Evolutionary conservation across 805 yeast genomes (phyloP).

Genomic region (Alloascoidea hylecoeti): DNA sequence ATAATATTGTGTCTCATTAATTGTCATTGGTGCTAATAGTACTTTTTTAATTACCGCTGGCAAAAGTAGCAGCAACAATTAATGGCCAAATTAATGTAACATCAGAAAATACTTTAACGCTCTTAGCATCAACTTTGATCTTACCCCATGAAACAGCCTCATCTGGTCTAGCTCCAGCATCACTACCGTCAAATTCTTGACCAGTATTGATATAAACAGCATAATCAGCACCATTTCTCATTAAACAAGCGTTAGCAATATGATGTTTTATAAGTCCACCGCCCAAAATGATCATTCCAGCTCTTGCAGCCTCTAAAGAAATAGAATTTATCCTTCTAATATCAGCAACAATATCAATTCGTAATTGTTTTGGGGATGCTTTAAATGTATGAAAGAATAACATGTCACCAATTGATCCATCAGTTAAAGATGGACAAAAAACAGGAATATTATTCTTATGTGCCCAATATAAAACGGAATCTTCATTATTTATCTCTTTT

Average conservation of each 20-base stretch:
- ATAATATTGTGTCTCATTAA: too few species aligned
- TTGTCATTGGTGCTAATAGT: too few species aligned
- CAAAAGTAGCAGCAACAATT: constrained; percentile 96
- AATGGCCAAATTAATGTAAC: constrained; percentile 91
- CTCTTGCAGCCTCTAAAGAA: constrained; percentile 88
- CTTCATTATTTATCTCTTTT: constrained; percentile 87
- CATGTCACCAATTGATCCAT: constrained; percentile 98
- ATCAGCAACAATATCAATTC: constrained; percentile 89
- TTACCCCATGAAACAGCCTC: constrained; percentile 99
- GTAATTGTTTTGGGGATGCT: constrained; percentile 77
- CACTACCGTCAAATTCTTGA: constrained; percentile 97
- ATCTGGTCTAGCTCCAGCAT: constrained; percentile 98
- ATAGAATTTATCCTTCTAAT: constrained; percentile 82
- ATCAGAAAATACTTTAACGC: constrained; percentile 89
- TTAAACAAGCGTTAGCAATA: constrained; percentile 92
- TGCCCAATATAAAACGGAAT: constrained; percentile 94
- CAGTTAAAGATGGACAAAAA: constrained; percentile 95
- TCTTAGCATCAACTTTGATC: constrained; percentile 85
- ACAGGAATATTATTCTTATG: constrained; percentile 93
- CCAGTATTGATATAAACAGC: constrained; percentile 97
- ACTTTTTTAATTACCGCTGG: constrained; percentile 24
- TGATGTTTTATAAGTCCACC: constrained; percentile 97
- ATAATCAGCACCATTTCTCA: constrained; percentile 99
- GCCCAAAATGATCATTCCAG: constrained; percentile 94
- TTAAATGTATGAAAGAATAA: constrained; percentile 96